Conservation (phyloP, 768 basidiomycete species). For the Sarcodon sp. region DNA sequence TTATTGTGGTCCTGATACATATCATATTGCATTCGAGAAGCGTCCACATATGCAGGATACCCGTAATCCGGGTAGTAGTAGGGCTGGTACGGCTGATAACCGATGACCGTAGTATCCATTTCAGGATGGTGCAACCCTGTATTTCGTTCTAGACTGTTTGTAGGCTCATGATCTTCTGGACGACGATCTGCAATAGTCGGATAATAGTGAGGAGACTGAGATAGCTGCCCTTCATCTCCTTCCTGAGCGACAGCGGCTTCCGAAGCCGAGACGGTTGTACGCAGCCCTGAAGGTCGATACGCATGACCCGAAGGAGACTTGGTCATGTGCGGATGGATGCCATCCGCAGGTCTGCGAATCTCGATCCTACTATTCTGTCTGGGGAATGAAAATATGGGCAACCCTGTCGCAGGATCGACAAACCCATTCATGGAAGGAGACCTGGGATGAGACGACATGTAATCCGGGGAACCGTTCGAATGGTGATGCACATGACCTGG, state of each 20-base stretch:
- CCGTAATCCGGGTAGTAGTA: slow-evolving; percentile 62
- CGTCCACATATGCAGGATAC: slow-evolving; percentile 58
- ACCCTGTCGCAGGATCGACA: slow-evolving; percentile 51
- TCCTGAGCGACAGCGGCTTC: slow-evolving; percentile 3
- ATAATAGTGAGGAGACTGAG: background rate
- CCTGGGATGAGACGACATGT: slow-evolving; percentile 44
- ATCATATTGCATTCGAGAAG: slow-evolving; percentile 57
- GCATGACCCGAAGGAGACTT: slow-evolving; percentile 3
- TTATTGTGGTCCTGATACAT: slow-evolving; percentile 40
- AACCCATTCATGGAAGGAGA: slow-evolving; percentile 53
- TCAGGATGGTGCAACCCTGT: slow-evolving; percentile 8
- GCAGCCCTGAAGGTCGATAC: slow-evolving; percentile 26
- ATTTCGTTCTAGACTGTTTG: background rate
- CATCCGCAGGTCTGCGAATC: slow-evolving; percentile 49
- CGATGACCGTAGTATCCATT: slow-evolving; percentile 29
- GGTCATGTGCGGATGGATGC: slow-evolving; percentile 10
- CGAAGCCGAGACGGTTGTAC: slow-evolving; percentile 23
- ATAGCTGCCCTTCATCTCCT: background rate
- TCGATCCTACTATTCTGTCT: slow-evolving; percentile 61
- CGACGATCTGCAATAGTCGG: slow-evolving; percentile 2
- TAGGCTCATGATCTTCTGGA: slow-evolving; percentile 10
- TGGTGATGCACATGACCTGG: slow-evolving; percentile 53
- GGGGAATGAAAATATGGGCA: slow-evolving; percentile 64
- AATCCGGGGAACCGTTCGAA: slow-evolving; percentile 45
- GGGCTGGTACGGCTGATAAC: slow-evolving; percentile 49